These are phyloP conservation scores for Protomyces inouyei DNA, from an alignment of 1,139 yeast species.

Conservation along the genomic window DNA sequence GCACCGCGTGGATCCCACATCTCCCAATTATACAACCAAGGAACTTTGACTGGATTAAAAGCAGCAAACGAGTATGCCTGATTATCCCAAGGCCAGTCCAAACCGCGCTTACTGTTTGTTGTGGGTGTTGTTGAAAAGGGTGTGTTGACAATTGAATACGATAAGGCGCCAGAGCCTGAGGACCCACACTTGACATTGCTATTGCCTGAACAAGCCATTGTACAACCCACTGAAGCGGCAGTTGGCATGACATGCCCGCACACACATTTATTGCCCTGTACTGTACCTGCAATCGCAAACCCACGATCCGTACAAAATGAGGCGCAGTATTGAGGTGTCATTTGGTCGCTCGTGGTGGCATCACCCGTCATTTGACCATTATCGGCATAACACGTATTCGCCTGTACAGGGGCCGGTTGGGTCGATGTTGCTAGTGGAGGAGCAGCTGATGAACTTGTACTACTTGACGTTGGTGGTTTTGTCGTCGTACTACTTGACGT, in stretches of 20 bases:
- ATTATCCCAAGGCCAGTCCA: slow-evolving; percentile 24
- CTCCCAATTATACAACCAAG: slow-evolving; percentile 28
- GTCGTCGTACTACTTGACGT: not conserved
- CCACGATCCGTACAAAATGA: slow-evolving; percentile 7
- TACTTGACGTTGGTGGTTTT: slow-evolving; percentile 3
- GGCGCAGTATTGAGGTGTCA: slow-evolving; percentile 17
- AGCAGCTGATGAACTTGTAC: not conserved
- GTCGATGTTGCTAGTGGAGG: not conserved
- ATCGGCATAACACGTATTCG: slow-evolving; percentile 3
- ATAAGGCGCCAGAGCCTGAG: not conserved
- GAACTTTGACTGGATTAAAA: slow-evolving; percentile 11
- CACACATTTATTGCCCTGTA: slow-evolving; percentile 4
- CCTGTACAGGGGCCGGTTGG: not conserved
- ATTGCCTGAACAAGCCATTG: slow-evolving; percentile 14
- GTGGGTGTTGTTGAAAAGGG: not conserved
- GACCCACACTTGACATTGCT: slow-evolving; percentile 9
- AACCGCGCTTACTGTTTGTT: slow-evolving; percentile 17
- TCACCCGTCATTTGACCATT: slow-evolving; percentile 1
- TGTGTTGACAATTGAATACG: not conserved
- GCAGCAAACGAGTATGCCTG: not conserved
- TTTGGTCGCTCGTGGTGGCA: not conserved
- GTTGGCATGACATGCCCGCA: slow-evolving; percentile 8
- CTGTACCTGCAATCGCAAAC: slow-evolving; percentile 1
- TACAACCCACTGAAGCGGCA: not conserved
- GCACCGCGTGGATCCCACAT: slow-evolving; percentile 16